Percentiles rank a stretch among this genome's conserved stretches.
Conservation (phyloP, 495 filamentous ascomycete species). For the Amphirosellinia nigrospora region DNA sequence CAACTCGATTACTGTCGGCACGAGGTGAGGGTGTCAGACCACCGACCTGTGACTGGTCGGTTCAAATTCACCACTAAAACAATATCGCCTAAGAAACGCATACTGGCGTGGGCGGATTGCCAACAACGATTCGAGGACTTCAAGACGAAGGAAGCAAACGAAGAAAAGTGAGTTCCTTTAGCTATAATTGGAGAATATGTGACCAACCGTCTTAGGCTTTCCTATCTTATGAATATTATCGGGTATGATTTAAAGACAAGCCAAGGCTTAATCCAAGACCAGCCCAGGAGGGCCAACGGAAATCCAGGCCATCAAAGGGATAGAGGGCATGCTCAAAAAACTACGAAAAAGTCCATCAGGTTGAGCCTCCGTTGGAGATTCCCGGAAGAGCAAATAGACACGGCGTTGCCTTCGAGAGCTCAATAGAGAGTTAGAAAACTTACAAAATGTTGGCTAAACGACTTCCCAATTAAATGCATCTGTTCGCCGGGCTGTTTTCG, state of each 20-base stretch:
- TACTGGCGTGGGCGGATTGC: conserved; percentile 69
- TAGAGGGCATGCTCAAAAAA: conserved; percentile 20
- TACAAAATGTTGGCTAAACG: neutral
- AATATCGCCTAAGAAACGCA: conserved; percentile 69
- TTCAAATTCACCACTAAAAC: conserved; percentile 85
- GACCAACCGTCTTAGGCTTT: conserved; percentile 44
- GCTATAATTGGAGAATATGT: neutral
- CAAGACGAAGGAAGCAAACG: conserved; percentile 69
- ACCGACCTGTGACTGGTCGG: conserved; percentile 85
- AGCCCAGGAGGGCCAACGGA: conserved; percentile 38
- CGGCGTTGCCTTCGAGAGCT: neutral
- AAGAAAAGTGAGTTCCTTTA: conserved; percentile 48
- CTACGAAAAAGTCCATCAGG: neutral
- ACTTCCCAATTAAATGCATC: neutral
- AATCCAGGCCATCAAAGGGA: conserved; percentile 39
- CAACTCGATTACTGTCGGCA: conserved; percentile 87
- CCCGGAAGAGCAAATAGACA: neutral
- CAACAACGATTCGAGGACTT: conserved; percentile 73
- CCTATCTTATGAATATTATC: conserved; percentile 52
- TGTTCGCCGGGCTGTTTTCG: conserved; percentile 1
- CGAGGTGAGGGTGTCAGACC: conserved; percentile 88
- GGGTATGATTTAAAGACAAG: conserved; percentile 53
- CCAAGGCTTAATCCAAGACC: conserved; percentile 45
- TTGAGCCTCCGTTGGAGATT: neutral
- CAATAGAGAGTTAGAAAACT: neutral